phyloP scores from a whole-genome alignment of 805 yeast species.

The Metschnikowia anglica region DNA sequence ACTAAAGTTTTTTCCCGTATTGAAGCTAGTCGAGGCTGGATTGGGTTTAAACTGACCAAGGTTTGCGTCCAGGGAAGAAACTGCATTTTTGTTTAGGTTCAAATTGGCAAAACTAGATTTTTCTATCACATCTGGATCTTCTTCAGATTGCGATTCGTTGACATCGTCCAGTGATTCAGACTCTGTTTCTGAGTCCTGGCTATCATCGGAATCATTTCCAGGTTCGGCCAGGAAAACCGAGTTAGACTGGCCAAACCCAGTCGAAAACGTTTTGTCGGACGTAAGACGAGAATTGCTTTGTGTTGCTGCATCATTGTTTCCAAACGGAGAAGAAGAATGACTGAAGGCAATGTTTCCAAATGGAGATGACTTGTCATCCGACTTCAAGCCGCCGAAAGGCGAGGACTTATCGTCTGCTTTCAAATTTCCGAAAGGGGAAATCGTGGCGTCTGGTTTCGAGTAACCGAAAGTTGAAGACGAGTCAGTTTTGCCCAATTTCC shows the following conservation, averaged over 20 bases:
- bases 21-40: not conserved
- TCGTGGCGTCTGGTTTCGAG: not conserved
- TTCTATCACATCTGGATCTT: not conserved
- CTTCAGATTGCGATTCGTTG: not conserved
- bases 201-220: constrained; percentile 7
- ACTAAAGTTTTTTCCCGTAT: not conserved
- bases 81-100: constrained; percentile 1
- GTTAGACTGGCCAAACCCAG: not conserved
- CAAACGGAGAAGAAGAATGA: too few relatives aligned
- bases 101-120: not conserved
- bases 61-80: not conserved
- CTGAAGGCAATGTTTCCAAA: too few relatives aligned
- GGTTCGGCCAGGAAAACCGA: not conserved
- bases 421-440: constrained; percentile 1
- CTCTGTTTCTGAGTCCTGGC: constrained; percentile 3
- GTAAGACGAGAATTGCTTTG: too few relatives aligned
- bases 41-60: constrained; percentile 1
- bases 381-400: constrained; percentile 5
- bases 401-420: not conserved
- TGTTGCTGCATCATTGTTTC: too few relatives aligned
- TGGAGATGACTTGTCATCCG: not conserved
- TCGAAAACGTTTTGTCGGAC: too few relatives aligned
- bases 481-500: constrained; percentile 1
- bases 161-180: constrained; percentile 3
- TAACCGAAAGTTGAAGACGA: constrained; percentile 8